phyloP scores from a whole-genome alignment of 2,329 filamentous ascomycete species.

The Cladosporium sp. region DNA sequence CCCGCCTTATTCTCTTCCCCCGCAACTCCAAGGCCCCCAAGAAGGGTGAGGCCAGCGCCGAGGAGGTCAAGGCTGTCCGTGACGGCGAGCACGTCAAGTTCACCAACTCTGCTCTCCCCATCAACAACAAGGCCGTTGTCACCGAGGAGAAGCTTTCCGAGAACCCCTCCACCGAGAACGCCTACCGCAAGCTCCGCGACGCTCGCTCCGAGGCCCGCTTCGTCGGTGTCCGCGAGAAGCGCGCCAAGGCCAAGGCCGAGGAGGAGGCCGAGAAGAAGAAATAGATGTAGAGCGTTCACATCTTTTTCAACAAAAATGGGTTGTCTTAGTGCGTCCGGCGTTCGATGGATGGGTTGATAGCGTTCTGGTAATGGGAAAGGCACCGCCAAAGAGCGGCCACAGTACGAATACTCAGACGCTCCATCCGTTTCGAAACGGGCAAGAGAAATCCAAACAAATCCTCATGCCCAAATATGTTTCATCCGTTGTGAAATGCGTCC shows the following conservation, averaged over 20 bases:
- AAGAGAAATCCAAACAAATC: slow-evolving; percentile 10
- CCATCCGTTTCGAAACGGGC: slow-evolving; percentile 4
- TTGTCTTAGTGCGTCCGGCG: slow-evolving; percentile 11
- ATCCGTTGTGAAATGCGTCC: not conserved
- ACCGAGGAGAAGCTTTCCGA: slow-evolving; percentile 75
- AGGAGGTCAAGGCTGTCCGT: slow-evolving; percentile 70
- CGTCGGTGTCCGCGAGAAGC: slow-evolving; percentile 86
- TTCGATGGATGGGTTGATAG: slow-evolving; percentile 14
- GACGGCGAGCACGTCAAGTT: slow-evolving; percentile 43
- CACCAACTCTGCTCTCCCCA: slow-evolving; percentile 59
- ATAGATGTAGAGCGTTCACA: slow-evolving; percentile 46
- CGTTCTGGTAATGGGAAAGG: slow-evolving; percentile 14
- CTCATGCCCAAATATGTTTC: slow-evolving; percentile 2
- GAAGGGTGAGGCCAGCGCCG: slow-evolving; percentile 82
- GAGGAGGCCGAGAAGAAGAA: slow-evolving; percentile 77
- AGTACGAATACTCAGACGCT: slow-evolving; percentile 11
- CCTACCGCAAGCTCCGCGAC: slow-evolving; percentile 80
- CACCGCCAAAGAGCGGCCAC: slow-evolving; percentile 6
- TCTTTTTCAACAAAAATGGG: slow-evolving; percentile 6
- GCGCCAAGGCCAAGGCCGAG: slow-evolving; percentile 80
- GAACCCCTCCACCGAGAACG: slow-evolving; percentile 70
- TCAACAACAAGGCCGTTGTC: slow-evolving; percentile 67
- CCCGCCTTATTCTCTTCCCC: slow-evolving; percentile 95
- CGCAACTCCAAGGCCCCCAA: slow-evolving; percentile 91
- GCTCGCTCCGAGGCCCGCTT: slow-evolving; percentile 79